phyloP scores from a whole-genome alignment of 1,284 basidiomycete species.

The Tylopilus sp. region DNA sequence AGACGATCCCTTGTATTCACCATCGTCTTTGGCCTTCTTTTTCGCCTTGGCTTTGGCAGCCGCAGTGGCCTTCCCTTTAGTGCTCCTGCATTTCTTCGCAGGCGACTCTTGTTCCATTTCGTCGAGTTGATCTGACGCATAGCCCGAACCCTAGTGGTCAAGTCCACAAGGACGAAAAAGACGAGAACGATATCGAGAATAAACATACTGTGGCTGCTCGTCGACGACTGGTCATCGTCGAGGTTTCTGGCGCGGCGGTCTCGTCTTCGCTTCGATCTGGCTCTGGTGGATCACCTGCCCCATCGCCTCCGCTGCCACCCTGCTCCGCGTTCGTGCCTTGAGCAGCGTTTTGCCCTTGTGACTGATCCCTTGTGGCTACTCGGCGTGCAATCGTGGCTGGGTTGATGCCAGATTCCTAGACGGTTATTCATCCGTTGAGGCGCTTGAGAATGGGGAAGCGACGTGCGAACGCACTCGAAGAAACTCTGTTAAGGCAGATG shows the following conservation, averaged over 20 bases:
- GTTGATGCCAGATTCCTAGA: slow-evolving; percentile 77
- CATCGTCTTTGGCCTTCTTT: slow-evolving; percentile 44
- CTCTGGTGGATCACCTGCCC: slow-evolving; percentile 1
- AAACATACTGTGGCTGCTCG: slow-evolving; percentile 6
- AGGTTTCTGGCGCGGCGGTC: slow-evolving; percentile 6
- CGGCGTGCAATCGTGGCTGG: slow-evolving; percentile 64
- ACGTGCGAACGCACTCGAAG: slow-evolving; percentile 57
- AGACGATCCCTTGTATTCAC: slow-evolving; percentile 44
- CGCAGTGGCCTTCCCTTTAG: slow-evolving; percentile 33
- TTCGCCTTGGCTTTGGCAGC: slow-evolving; percentile 50
- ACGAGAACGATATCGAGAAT: not conserved
- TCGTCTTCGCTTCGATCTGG: slow-evolving; percentile 2
- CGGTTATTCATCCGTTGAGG: not conserved
- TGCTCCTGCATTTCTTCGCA: slow-evolving; percentile 40
- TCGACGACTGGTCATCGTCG: slow-evolving; percentile 12
- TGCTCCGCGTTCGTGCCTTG: slow-evolving; percentile 31
- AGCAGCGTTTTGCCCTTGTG: slow-evolving; percentile 35
- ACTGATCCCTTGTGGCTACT: slow-evolving; percentile 40
- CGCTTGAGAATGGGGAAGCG: not conserved
- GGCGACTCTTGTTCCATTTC: slow-evolving; percentile 44
- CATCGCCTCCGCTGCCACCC: slow-evolving; percentile 28
- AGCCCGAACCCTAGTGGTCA: slow-evolving; percentile 43
- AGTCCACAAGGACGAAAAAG: not conserved
- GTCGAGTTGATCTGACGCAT: slow-evolving; percentile 73
- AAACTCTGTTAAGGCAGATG: slow-evolving; percentile 90